phyloP scores from a whole-genome alignment of 2,329 filamentous ascomycete genomes.

The Xylaria sp. region DNA sequence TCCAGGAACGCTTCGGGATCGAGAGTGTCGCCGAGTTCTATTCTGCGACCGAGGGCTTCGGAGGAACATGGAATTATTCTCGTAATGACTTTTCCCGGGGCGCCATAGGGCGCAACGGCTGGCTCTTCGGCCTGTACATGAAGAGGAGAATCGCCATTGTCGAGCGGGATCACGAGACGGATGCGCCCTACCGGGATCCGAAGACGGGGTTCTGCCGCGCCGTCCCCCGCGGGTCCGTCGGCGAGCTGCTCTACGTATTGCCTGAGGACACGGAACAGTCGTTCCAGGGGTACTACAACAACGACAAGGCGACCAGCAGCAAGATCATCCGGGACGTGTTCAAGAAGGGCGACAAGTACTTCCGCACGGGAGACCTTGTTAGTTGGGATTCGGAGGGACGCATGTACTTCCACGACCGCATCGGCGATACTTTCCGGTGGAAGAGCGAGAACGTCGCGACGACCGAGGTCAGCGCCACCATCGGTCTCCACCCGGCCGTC shows the following conservation, averaged over 20 bases:
- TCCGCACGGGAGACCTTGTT: constrained; percentile 85
- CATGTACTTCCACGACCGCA: constrained; percentile 83
- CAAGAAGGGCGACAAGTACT: constrained; percentile 80
- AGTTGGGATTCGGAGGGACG: constrained; percentile 76
- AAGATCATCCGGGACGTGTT: constrained; percentile 83
- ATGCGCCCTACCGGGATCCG: constrained; percentile 74
- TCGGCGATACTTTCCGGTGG: constrained; percentile 83
- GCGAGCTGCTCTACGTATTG: constrained; percentile 80
- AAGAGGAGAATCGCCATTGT: constrained; percentile 66
- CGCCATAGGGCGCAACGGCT: constrained; percentile 79
- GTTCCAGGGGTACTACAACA: constrained; percentile 87
- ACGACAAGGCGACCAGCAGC: constrained; percentile 73
- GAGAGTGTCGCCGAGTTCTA: constrained; percentile 83
- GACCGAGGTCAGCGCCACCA: constrained; percentile 79
- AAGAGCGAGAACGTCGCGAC: constrained; percentile 88
- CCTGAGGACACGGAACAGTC: constrained; percentile 70
- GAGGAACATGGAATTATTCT: constrained; percentile 77
- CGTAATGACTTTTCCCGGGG: constrained; percentile 79
- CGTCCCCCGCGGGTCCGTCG: constrained; percentile 70
- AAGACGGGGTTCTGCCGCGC: constrained; percentile 74
- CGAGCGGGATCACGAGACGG: constrained; percentile 76
- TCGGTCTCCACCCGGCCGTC: constrained; percentile 74
- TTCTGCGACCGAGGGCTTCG: constrained; percentile 77
- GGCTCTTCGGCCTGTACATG: constrained; percentile 67
- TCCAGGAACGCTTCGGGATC: constrained; percentile 84